Base-by-base conservation (phyloP, 2,329 filamentous ascomycete species). In the Scedosporium minutisporum region DNA sequence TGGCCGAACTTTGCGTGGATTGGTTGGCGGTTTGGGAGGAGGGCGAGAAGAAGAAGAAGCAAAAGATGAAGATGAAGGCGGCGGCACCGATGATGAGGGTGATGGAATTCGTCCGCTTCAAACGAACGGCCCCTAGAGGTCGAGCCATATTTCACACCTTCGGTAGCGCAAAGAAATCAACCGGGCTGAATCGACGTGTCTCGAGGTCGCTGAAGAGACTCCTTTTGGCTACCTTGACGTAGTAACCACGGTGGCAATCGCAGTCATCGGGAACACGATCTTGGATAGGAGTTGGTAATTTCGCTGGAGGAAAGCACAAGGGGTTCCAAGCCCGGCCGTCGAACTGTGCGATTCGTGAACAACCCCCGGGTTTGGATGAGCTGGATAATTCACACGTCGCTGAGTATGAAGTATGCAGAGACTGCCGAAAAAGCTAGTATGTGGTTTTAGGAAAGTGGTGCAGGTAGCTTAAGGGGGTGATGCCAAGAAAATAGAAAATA, bases 31-130 rank as follows among this genome's bases (percentile, higher is more conserved):
- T 72, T 64, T 72, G 76, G 77, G 62, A 77, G 73, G 66, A 65
- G 59, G 70, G 75, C 53, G 80, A 73, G 29, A 61, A 64, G 10
- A 79, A 79, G 67, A 86, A 71, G 67, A 88, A 73, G 71, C 88
- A 86, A 74, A 91, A 74, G 76, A 89, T 85, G 77, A 89, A 84
- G 71, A 95, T 82, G 73, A 87, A 87, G 64, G 95, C 82, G 63
- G 90, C 76, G 67, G 78, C 81, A 69, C 90, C 90, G 67, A 96
- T 80, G 68, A 88, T 74, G 33, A 86, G 78, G 62, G 89, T 93
- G 71, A 89, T 81, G 66, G 90, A 88, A 76, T 86, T 95, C 73
- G 88, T 85, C 78, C 89, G 89, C 78, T 90, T 90, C 72, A 93
- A 83, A 77, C 90, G 89, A 68, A 84, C 81, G 68, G 83, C 79